Conservation (phyloP, 179 eudicot species). For the Actinidia arguta region DNA sequence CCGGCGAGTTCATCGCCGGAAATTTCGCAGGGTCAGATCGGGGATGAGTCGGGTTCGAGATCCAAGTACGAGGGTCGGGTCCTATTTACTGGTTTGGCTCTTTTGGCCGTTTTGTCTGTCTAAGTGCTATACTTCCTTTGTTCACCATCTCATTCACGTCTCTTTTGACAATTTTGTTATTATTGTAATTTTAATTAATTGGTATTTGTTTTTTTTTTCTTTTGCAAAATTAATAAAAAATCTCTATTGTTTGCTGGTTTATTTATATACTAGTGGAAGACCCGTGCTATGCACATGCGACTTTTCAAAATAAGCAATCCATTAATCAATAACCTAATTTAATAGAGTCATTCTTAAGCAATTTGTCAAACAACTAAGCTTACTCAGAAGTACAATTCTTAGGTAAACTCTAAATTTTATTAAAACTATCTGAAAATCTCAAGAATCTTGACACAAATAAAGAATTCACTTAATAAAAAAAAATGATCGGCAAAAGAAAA, state of each 20-base stretch:
- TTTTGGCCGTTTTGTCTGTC: slow-evolving; percentile 33
- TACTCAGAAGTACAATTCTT: no score
- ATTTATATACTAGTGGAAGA: no score
- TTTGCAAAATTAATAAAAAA: background rate
- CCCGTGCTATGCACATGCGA: no score
- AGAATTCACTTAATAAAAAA: no score
- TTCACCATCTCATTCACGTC: background rate
- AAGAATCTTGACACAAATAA: no score
- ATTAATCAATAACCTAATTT: no score
- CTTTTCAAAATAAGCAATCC: no score
- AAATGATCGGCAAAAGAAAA: no score
- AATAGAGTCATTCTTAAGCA: no score
- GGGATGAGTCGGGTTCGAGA: slow-evolving; percentile 31
- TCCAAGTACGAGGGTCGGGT: slow-evolving; percentile 24
- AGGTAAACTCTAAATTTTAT: no score
- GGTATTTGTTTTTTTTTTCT: background rate
- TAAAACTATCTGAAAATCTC: no score
- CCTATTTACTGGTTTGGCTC: slow-evolving; percentile 32
- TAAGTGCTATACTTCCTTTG: background rate
- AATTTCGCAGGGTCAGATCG: slow-evolving; percentile 28
- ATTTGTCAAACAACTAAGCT: no score
- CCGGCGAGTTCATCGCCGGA: slow-evolving; percentile 34
- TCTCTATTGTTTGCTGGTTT: background rate
- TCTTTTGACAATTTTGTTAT: background rate
- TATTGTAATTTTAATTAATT: background rate